These are phyloP conservation scores for Psidium guajava DNA, from an alignment of 345 rosid species.

Conservation along the genomic window DNA sequence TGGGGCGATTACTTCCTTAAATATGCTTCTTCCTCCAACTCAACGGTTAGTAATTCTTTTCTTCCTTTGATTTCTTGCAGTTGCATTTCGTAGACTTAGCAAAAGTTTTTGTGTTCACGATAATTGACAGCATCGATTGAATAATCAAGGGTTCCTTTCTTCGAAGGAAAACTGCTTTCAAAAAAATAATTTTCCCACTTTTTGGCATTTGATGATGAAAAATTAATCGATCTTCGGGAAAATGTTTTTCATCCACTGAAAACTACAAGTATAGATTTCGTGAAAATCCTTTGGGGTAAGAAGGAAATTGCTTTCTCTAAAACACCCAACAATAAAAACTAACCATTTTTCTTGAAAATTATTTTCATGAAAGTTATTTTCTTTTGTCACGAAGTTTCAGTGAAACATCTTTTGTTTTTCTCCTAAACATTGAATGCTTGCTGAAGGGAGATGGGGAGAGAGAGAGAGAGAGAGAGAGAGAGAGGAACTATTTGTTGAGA, in stretches of 20 bases:
- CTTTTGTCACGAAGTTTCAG: no score
- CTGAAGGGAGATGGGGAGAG: no score
- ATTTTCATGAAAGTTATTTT: no score
- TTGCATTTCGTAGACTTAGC: neutral
- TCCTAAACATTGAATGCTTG: no score
- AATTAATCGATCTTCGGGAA: no score
- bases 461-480: no score
- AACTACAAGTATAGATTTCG: neutral
- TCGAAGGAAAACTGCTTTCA: neutral
- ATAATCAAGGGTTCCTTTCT: neutral
- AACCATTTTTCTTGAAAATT: no score
- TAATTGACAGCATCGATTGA: neutral
- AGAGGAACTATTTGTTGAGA: no score
- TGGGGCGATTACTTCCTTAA: slow-evolving; percentile 16
- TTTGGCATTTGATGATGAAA: neutral
- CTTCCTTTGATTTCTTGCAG: neutral
- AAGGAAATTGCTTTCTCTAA: neutral
- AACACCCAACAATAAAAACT: no score
- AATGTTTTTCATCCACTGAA: no score
- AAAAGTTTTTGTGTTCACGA: neutral
- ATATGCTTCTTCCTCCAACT: neutral
- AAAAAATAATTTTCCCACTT: neutral
- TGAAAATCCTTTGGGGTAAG: neutral
- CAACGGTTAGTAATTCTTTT: neutral
- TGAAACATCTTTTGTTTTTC: no score